phyloP scores from a whole-genome alignment of 2,329 filamentous ascomycete species.

The Sporothrix sp. region DNA sequence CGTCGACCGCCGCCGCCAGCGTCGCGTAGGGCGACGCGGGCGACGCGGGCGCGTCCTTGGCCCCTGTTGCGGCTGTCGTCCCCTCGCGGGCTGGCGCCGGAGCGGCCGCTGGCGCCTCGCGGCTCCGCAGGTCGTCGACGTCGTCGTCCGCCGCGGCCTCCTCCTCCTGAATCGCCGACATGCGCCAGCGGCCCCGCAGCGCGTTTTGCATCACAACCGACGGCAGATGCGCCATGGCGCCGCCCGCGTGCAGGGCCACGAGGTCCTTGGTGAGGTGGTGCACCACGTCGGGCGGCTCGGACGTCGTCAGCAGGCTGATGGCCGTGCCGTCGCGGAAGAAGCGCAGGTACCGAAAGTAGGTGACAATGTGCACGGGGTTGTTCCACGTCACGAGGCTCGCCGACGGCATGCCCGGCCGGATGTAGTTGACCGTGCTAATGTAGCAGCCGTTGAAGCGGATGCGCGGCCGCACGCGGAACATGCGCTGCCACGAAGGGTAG shows the following conservation, averaged over 20 bases:
- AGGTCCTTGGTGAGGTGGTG: constrained; percentile 69
- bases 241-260: constrained; percentile 38
- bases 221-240: constrained; percentile 30
- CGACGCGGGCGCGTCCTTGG: too few species aligned
- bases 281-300: constrained; percentile 78
- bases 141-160: constrained; percentile 14
- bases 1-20: constrained; percentile 27
- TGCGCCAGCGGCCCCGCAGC: constrained; percentile 45
- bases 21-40: not conserved
- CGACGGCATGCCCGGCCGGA: constrained; percentile 66
- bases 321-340: constrained; percentile 85
- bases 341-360: constrained; percentile 93
- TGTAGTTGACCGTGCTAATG: constrained; percentile 94
- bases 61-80: not conserved
- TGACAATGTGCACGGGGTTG: constrained; percentile 85
- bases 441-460: constrained; percentile 93
- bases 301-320: constrained; percentile 70
- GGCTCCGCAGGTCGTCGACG: not conserved
- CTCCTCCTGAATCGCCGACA: constrained; percentile 30
- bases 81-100: not conserved
- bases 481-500: constrained; percentile 47
- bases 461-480: constrained; percentile 75
- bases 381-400: constrained; percentile 64
- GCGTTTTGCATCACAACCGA: constrained; percentile 58
- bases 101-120: not conserved